Evolutionary conservation across 441 rosid genomes (phyloP), one percentile per base, ranked within the genome.

Genomic region (Francoa sonchifolia): DNA sequence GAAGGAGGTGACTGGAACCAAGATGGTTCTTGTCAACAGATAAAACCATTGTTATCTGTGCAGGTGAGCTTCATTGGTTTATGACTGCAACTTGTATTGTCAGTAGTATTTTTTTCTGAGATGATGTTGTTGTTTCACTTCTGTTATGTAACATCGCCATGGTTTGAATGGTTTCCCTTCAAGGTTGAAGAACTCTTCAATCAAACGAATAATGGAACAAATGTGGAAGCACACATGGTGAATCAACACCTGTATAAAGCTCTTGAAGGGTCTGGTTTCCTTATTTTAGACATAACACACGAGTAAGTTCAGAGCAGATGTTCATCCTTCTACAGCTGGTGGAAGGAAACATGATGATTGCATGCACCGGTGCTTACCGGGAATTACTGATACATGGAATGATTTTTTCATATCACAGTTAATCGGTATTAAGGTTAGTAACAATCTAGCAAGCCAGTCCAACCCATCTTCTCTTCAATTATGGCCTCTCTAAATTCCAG

Each of bases 1-100:
- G 97, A 88, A 71, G 84, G 97, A 49, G 97, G 95, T 59, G 92
- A 89, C 21, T 89, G 97, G 95, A 64, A 81, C 71, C 86, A 81
- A 59, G 95, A 94, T 39, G 97, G 97, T 65, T 79, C 86, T 57
- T 89, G 97, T 55, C 65, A 60, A 19, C 76, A 65, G 8, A 43
- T 21, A 11, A 57, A 65, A 40, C 94, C 94, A 43, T 47, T 84
- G 54, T 51, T 42, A 13, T 61, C 75, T 19, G 46, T 59, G 44
- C 58, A 79, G 66, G 94, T 88, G 55, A 71, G 85, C 66, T 3
- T 14, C 41, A 8, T 43, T 12, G 12, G 2, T 25, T n/a, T 1
- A 16, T 40, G 20, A 36, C 1, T n/a, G 19, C 12, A 16, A 2
- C 10, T 30, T 34, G 41, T 17, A 39, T 44, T 6, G n/a, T n/a